phyloP scores from a whole-genome alignment of 2,329 filamentous ascomycete genomes.

The Metarhizium robertsii region DNA sequence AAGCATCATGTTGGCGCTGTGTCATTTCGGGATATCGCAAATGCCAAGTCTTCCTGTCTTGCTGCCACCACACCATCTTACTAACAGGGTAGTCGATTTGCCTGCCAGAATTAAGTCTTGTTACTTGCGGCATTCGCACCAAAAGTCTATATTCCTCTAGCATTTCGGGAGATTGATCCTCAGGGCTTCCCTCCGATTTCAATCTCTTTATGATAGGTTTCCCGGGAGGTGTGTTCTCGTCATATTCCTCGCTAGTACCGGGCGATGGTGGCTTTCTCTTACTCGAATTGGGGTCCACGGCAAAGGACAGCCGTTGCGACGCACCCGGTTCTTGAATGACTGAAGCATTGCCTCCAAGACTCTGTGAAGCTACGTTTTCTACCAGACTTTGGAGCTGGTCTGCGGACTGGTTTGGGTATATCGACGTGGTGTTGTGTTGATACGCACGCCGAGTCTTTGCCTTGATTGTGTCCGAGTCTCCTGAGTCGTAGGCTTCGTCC shows the following conservation, averaged over 20 bases:
- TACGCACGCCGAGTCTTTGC: constrained; percentile 14
- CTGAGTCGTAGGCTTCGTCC: constrained; percentile 34
- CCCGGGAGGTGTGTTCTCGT: constrained; percentile 22
- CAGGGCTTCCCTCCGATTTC: constrained; percentile 38
- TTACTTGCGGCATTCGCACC: constrained; percentile 39
- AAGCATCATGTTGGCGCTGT: constrained; percentile 46
- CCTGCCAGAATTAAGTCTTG: constrained; percentile 39
- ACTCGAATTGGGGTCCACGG: constrained; percentile 36
- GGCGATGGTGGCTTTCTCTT: constrained; percentile 43
- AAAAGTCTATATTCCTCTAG: constrained; percentile 37
- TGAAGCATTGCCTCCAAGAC: constrained; percentile 38
- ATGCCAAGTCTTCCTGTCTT: constrained; percentile 48
- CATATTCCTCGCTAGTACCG: constrained; percentile 44
- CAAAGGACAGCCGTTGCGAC: constrained; percentile 16
- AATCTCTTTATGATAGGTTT: constrained; percentile 47
- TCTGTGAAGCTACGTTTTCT: constrained; percentile 45
- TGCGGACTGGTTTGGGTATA: constrained; percentile 33
- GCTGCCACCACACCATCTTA: constrained; percentile 50
- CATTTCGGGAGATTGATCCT: constrained; percentile 22
- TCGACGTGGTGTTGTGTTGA: constrained; percentile 22
- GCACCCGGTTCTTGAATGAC: constrained; percentile 8
- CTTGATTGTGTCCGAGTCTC: constrained; percentile 22
- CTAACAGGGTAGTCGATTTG: constrained; percentile 48
- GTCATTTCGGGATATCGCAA: constrained; percentile 56
- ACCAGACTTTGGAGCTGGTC: constrained; percentile 43